phyloP scores from a whole-genome alignment of 345 rosid genomes.

The Crucihimalaya himalaica region DNA sequence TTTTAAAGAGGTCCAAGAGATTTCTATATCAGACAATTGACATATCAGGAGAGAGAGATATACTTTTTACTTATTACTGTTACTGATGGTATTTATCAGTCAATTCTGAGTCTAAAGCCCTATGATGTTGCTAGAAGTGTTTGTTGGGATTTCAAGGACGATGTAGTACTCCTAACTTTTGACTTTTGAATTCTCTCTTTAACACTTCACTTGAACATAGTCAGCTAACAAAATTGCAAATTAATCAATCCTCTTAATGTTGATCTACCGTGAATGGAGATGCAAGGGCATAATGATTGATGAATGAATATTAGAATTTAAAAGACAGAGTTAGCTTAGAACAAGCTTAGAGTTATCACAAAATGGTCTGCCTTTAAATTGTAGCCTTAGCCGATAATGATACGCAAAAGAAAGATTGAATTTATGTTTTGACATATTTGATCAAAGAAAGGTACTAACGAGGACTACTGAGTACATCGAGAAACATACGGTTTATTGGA shows the following conservation, averaged over 20 bases:
- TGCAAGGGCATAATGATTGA: slow-evolving; percentile 2
- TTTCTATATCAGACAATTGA: slow-evolving; percentile 23
- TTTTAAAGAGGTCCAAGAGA: slow-evolving; percentile 17
- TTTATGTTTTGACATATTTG: slow-evolving; percentile 11
- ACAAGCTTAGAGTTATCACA: slow-evolving; percentile 27
- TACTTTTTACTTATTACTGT: slow-evolving; percentile 23
- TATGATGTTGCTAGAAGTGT: background rate
- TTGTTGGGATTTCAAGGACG: slow-evolving; percentile 34
- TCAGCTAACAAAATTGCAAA: background rate
- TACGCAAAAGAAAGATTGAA: slow-evolving; percentile 22
- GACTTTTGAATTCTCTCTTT: slow-evolving; percentile 18
- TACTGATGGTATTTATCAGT: slow-evolving; percentile 27
- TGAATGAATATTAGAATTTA: background rate
- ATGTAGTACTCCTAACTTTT: slow-evolving; percentile 23
- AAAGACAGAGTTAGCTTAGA: slow-evolving; percentile 8
- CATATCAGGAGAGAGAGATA: background rate
- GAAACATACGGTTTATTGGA: slow-evolving; percentile 56
- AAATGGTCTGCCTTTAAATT: slow-evolving; percentile 14
- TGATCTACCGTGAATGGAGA: background rate
- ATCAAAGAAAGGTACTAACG: slow-evolving; percentile 44
- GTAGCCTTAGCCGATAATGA: background rate
- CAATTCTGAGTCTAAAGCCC: background rate
- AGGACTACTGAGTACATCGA: slow-evolving; percentile 70
- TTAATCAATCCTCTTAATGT: background rate
- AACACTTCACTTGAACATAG: background rate